Base-by-base conservation (phyloP, 208 protist genomes). In the Leishmania turanica region DNA sequence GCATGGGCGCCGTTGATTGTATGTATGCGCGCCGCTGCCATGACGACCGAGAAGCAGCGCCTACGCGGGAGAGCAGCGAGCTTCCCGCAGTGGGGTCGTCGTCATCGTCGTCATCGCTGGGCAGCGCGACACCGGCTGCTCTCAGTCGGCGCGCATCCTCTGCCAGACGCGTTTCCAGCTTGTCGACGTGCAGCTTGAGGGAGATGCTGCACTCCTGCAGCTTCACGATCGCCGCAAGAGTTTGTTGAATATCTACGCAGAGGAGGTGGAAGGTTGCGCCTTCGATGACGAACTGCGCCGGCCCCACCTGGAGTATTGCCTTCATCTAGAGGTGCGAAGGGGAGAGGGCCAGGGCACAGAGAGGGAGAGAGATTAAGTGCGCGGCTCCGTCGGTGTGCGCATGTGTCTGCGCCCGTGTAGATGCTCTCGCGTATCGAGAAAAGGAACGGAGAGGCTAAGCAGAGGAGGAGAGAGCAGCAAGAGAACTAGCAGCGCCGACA, bases 181-280 rank as follows among this genome's bases (percentile, higher is more conserved):
- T 70, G 9, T 76, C 71, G 53, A 80, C 64, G 75, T 73, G 68
- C 82, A 84, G 81, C 24, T 68, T 65, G 17, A 89, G 77, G 51
- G 80, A 84, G 7, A 87, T 84, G 65, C 40, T 84, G 27, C 34
- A 42, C 15, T 75, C 68, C 7, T 73, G 42, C 27, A 91, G 24
- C 27, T 74, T 17, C 54, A 87, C 66, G 40, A 90, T 72, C 34
- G 86, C 34, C n/a, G 64, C 56, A 27, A 93, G 70, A 3, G 72
- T 85, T 42, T 78, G 70, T 4, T 45, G 42, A 53, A 90, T 75
- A 51, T 90, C 86, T 1, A 45, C 42, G 77, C 88, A 91, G 74
- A 93, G 80, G 24, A 81, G 74, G 53, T 73, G 79, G 77, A 87
- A 91, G 75, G 83, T 78, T 37, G 81, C 79, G 64, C 81, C 87